These are phyloP conservation scores for Penicillium macrosclerotiorum DNA, from an alignment of 495 filamentous ascomycete genomes.

Conservation along the genomic window DNA sequence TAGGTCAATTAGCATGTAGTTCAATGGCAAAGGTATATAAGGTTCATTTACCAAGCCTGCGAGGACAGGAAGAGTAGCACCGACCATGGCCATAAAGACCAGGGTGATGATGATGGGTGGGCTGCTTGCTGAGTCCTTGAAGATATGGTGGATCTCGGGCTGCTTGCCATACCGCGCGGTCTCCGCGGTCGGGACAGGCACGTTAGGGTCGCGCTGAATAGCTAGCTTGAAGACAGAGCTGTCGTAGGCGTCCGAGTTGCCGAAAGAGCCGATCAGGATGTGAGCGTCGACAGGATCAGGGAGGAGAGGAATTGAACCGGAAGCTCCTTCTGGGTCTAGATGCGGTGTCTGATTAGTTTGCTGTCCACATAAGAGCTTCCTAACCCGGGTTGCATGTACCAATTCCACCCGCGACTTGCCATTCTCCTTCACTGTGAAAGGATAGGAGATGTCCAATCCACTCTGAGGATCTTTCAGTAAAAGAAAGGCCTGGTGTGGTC, in stretches of 20 bases:
- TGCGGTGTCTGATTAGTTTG: slow-evolving; percentile 5
- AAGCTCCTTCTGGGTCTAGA: slow-evolving; percentile 83
- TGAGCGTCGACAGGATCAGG: slow-evolving; percentile 67
- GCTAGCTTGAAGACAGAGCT: slow-evolving; percentile 65
- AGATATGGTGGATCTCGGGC: slow-evolving; percentile 87
- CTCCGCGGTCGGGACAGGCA: slow-evolving; percentile 53
- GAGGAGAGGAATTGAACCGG: slow-evolving; percentile 76
- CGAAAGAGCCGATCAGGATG: slow-evolving; percentile 84
- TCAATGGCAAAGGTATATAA: neutral
- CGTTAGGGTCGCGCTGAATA: slow-evolving; percentile 58
- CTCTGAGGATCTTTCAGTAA: slow-evolving; percentile 70
- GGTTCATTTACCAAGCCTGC: slow-evolving; percentile 61
- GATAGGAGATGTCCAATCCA: slow-evolving; percentile 85
- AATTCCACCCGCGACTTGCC: slow-evolving; percentile 82
- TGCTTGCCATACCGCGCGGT: slow-evolving; percentile 77
- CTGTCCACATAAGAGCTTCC: neutral
- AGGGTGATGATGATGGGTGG: slow-evolving; percentile 81
- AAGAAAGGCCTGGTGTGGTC: slow-evolving; percentile 92
- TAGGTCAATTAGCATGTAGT: slow-evolving; percentile 10
- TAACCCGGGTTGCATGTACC: slow-evolving; percentile 46
- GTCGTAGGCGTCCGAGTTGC: slow-evolving; percentile 63
- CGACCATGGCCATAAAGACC: slow-evolving; percentile 68
- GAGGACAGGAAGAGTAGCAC: slow-evolving; percentile 69
- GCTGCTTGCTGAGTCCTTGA: slow-evolving; percentile 73
- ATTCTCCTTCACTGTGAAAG: slow-evolving; percentile 79